Base-by-base conservation (phyloP, 768 basidiomycete genomes). In the Tulasnella sp. region DNA sequence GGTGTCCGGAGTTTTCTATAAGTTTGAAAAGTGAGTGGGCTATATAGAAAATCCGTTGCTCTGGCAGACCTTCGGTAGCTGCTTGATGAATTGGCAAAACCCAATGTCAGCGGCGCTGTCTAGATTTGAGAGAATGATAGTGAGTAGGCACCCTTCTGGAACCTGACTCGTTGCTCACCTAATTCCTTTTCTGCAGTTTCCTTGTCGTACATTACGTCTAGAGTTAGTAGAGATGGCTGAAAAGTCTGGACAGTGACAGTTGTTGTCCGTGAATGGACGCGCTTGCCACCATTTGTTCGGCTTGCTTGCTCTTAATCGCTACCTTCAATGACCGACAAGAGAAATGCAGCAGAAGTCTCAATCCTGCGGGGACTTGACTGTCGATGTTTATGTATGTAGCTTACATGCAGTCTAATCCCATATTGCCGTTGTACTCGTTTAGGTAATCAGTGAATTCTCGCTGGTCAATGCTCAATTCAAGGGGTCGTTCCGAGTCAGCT, bases 101-200 rank as follows among this genome's bases (percentile, higher is more conserved):
- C 90, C 90, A 6, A 89, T 87, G 78, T 93, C 91, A n/a, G 86
- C 84, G 16, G 83, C 81, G 73, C 88, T 87, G 75, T 90, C 91
- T 82, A 44, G 6, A 63, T 3, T 19, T 16, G 47, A 32, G 22
- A 35, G 35, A 36, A 64, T 62, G 62, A 34, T 2, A 69, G n/a
- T n/a, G n/a, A 17, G 35, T 67, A 7, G 47, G 32, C n/a, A 22
- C 68, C 14, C 9, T 32, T 36, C 47, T n/a, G 17, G 17, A 17
- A 8, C 34, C 34, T 22, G 19, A 71, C 16, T 19, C 17, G 35
- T 16, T 16, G 44, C 22, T 52, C 9, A 47, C 73, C 73, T 39
- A 41, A 22, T 34, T 67, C 73, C 26, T 74, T 72, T 36, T 74
- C 73, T 42, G 73, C 72, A 22, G 71, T 74, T 66, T 73, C 72